Conservation (phyloP, 139 green algal species). For the Pleodorina starrii region DNA sequence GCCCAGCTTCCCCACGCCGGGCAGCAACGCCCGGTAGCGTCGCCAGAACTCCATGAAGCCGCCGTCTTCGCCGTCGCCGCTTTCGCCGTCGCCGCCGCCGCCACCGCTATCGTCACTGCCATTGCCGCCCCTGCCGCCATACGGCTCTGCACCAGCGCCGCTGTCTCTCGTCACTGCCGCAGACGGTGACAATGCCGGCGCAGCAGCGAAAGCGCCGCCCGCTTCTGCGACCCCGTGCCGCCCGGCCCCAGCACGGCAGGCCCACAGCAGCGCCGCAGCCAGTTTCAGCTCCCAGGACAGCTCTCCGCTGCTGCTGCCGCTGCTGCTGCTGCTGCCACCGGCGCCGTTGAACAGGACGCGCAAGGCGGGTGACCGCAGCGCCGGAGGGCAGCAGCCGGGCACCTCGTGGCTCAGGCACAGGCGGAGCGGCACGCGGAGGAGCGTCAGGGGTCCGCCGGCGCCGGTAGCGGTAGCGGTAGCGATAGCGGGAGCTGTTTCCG, state of each 20-base stretch:
- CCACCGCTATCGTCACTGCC: not conserved
- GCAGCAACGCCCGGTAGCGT: slow-evolving; percentile 39
- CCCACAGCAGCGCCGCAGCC: slow-evolving; percentile 51
- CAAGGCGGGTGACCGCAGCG: not conserved
- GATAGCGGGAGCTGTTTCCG: not conserved
- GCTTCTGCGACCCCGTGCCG: not conserved
- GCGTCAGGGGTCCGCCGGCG: too few relatives aligned
- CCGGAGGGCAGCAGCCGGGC: slow-evolving; percentile 20
- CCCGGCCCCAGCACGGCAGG: too few relatives aligned
- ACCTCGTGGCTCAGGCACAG: slow-evolving; percentile 28
- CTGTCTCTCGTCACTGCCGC: not conserved
- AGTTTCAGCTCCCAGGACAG: slow-evolving; percentile 38
- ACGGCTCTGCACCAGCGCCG: not conserved
- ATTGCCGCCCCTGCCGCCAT: not conserved
- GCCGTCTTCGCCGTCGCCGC: not conserved
- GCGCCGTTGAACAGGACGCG: not conserved
- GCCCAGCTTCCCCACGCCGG: not conserved
- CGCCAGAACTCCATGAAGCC: slow-evolving; percentile 29
- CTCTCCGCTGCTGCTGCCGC: too few relatives aligned
- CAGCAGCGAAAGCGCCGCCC: not conserved
- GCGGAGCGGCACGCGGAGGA: slow-evolving; percentile 18
- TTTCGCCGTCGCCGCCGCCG: too few relatives aligned
- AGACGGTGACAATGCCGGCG: not conserved
- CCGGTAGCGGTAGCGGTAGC: not conserved
- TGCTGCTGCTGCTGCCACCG: too few relatives aligned